phyloP scores from a whole-genome alignment of 2,329 filamentous ascomycete genomes.

The Didymella pomorum region DNA sequence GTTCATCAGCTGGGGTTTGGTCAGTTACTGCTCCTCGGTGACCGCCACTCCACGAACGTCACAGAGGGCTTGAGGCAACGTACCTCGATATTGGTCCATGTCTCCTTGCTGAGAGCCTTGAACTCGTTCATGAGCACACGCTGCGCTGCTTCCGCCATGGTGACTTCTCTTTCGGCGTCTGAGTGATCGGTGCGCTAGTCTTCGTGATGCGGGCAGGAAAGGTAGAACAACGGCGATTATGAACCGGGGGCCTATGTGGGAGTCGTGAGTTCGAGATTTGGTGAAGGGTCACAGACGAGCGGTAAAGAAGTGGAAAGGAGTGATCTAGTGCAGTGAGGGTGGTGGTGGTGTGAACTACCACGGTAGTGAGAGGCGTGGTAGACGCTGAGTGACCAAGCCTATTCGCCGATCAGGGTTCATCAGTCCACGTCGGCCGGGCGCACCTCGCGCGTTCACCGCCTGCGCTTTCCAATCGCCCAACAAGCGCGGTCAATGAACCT shows the following conservation, averaged over 20 bases:
- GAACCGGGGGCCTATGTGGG: not conserved
- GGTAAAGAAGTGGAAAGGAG: conserved; percentile 18
- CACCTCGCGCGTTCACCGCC: conserved; percentile 31
- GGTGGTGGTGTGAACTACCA: conserved; percentile 11
- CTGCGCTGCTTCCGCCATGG: conserved; percentile 63
- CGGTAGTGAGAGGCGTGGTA: conserved; percentile 16
- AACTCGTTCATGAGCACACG: conserved; percentile 90
- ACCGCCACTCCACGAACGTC: conserved; percentile 20
- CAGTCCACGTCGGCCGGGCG: conserved; percentile 21
- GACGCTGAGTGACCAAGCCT: conserved; percentile 28
- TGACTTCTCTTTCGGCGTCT: conserved; percentile 18
- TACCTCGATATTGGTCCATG: conserved; percentile 92
- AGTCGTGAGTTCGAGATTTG: conserved; percentile 3
- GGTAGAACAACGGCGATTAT: conserved; percentile 8
- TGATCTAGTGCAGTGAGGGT: conserved; percentile 14
- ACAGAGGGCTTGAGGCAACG: conserved; percentile 31
- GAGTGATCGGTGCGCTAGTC: conserved; percentile 19
- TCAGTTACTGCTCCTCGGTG: conserved; percentile 33
- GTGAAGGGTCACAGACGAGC: conserved; percentile 22
- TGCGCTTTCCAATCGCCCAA: conserved; percentile 22
- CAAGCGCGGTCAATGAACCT: conserved; percentile 8
- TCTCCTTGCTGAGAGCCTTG: conserved; percentile 82
- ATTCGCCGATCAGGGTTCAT: conserved; percentile 31
- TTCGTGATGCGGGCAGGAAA: conserved; percentile 19
- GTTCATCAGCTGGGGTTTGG: conserved; percentile 68